These are phyloP conservation scores for Phytophthora pisi DNA, from an alignment of 352 stramenopile genomes.

Conservation along the genomic window DNA sequence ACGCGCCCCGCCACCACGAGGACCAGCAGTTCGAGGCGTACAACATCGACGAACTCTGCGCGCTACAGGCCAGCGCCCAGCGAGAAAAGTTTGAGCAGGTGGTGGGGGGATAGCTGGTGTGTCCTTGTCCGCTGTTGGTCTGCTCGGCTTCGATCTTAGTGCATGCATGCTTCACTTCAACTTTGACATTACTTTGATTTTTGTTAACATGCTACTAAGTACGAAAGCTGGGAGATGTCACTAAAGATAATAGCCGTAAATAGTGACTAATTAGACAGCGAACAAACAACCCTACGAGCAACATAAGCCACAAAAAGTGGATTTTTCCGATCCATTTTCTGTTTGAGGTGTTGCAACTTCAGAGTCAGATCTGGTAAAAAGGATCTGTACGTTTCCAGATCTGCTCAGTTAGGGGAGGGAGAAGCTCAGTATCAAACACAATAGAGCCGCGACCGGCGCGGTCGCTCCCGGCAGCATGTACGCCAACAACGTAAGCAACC, in stretches of 20 bases:
- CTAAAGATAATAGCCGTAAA: no score
- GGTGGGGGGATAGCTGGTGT: neutral
- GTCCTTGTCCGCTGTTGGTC: neutral
- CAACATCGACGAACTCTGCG: constrained; percentile 57
- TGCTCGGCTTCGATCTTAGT: neutral
- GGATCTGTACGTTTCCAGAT: no score
- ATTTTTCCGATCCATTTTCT: no score
- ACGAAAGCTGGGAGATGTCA: no score
- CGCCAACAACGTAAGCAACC: constrained; percentile 85
- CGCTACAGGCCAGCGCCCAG: constrained; percentile 42
- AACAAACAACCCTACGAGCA: no score
- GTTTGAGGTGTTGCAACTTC: no score
- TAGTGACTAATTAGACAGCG: no score
- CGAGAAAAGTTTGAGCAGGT: constrained; percentile 36
- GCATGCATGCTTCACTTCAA: no score
- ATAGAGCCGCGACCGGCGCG: neutral
- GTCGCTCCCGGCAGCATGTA: constrained; percentile 51
- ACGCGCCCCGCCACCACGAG: constrained; percentile 45
- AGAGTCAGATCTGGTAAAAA: no score
- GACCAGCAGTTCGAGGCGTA: constrained; percentile 45
- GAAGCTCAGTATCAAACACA: neutral
- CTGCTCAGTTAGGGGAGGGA: neutral
- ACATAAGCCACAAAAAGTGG: no score
- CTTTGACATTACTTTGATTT: no score
- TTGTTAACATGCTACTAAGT: no score